Evolutionary conservation across 78 protist species (phyloP), one percentile per base, ranked within the genome.

Genomic region (Planoprotostelium fungivorum): DNA sequence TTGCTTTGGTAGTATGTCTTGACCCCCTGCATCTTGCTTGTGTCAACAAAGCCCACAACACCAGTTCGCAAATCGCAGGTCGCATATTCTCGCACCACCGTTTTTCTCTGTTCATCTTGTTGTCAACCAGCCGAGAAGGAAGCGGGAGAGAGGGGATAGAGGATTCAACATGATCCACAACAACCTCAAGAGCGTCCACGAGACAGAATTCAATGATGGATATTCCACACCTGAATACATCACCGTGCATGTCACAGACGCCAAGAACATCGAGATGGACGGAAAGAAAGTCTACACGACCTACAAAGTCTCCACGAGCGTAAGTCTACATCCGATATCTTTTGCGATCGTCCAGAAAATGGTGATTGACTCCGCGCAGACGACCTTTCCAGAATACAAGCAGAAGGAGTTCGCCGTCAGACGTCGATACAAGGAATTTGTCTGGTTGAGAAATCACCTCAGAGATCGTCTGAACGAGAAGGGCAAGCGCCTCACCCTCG

Each of bases 391-490:
- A 85, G 94, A 92, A 73, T 92, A 92, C 63, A 88, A 86, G 85
- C 89, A 88, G 85, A 92, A 92, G 88, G 94, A 92, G 35, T 92
- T 92, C 37, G 88, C 87, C 28, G 94, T 92, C 0, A 88, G 94
- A 86, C 89, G 94, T 87, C 89, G 94, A 89, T 92, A 92, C 88
- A 92, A 92, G 85, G 94, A 92, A 89, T 92, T 92, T 92, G 91
- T 86, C 28, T 87, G 84, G 38, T 38, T 92, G 28, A 92, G 94
- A 92, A 92, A 92, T 51, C 91, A 88, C 63, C 85, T 92, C 84
- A 92, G 90, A 86, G 93, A 92, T 84, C 89, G 90, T 88, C 38
- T 92, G 38, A 37, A 91, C 87, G 94, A 92, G 36, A 92, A 92
- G 37, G 93, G 93, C 83, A 92, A 92, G 38, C 93, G 93, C 10